phyloP scores from a whole-genome alignment of 192 early-diverging fungal species.

The Backusella morwellensis region DNA sequence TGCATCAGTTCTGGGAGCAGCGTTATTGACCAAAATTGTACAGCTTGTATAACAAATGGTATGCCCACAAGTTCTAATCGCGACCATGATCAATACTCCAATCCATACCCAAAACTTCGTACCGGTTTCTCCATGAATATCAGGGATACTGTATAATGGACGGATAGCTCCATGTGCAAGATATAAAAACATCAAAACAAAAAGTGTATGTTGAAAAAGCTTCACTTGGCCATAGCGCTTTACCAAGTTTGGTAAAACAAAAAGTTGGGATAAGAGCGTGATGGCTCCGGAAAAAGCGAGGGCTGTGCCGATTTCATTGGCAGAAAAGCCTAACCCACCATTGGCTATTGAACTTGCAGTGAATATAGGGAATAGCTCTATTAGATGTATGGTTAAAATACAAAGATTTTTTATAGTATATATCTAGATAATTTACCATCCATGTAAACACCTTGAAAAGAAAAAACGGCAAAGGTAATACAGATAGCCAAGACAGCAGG shows the following conservation, averaged over 20 bases:
- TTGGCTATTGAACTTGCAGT: conserved; percentile 22
- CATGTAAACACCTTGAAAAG: conserved; percentile 23
- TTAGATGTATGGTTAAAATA: neutral
- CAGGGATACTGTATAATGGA: conserved; percentile 18
- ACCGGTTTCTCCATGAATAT: conserved; percentile 14
- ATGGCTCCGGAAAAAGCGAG: conserved; percentile 42
- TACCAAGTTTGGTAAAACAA: conserved; percentile 42
- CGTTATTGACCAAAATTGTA: conserved; percentile 51
- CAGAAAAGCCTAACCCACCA: conserved; percentile 51
- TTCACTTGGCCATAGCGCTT: conserved; percentile 41
- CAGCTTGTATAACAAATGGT: conserved; percentile 40
- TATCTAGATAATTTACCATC: conserved; percentile 16
- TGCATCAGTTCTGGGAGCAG: conserved; percentile 35
- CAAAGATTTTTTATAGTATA: too few relatives aligned
- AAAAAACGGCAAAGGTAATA: conserved; percentile 13
- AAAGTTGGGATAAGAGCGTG: conserved; percentile 47
- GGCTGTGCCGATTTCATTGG: conserved; percentile 46
- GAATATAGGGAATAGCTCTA: conserved; percentile 22
- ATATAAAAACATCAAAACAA: conserved; percentile 10
- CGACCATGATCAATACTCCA: conserved; percentile 13
- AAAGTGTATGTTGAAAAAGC: conserved; percentile 39
- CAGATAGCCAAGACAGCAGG: conserved; percentile 20
- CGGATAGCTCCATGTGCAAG: conserved; percentile 18
- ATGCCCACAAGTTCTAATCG: conserved; percentile 17
- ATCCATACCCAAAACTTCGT: conserved; percentile 31